Evolutionary conservation across 1,284 basidiomycete genomes (phyloP).

Genomic region (Malassezia pachydermatis): DNA sequence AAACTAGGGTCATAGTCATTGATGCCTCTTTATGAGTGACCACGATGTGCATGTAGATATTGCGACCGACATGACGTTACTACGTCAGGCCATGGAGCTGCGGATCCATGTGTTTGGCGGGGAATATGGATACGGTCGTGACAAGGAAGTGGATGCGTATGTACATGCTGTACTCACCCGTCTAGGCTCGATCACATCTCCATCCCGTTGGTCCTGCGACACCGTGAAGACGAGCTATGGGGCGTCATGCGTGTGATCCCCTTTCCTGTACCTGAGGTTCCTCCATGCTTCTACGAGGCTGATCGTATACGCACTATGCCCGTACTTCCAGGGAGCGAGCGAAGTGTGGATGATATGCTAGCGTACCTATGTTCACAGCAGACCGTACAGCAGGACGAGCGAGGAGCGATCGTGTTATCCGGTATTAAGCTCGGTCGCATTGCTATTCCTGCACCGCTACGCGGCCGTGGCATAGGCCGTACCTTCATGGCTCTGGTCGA

Average conservation of each 20-base stretch:
- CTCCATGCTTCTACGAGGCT: neutral
- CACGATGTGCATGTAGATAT: neutral
- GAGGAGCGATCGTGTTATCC: neutral
- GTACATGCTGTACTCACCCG: too few relatives aligned
- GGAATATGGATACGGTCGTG: conserved; percentile 16
- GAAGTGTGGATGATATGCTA: neutral
- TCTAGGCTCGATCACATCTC: conserved; percentile 7
- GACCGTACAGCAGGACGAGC: neutral
- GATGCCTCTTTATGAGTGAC: neutral
- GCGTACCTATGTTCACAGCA: neutral
- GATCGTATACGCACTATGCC: neutral
- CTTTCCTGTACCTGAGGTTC: neutral
- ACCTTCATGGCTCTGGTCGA: conserved; percentile 7
- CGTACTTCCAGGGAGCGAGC: conserved; percentile 6
- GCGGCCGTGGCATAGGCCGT: conserved; percentile 10
- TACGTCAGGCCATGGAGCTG: conserved; percentile 8
- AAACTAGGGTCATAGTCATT: neutral
- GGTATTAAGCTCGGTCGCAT: conserved; percentile 17
- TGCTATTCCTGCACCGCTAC: neutral
- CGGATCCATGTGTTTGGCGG: conserved; percentile 3
- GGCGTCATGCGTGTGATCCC: conserved; percentile 10
- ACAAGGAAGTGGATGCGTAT: conserved; percentile 6
- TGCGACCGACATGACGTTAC: neutral
- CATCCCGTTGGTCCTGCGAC: conserved; percentile 7
- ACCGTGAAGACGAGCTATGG: neutral